Conservation (phyloP, 2,329 filamentous ascomycete species). For the Claviceps pazoutovae region DNA sequence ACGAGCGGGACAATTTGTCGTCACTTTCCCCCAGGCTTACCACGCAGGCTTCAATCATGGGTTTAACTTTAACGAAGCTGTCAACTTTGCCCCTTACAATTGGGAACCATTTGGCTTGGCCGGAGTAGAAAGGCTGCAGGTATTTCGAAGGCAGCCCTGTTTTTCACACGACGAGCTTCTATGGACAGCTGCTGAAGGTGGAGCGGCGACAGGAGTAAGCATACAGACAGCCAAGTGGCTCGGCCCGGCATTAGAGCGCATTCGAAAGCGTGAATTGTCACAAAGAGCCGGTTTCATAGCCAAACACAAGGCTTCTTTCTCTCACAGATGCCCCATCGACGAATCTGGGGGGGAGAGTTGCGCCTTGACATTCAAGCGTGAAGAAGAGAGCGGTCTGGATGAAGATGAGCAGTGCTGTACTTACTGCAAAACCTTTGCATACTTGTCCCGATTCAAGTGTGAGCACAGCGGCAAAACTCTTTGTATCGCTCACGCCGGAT, state of each 20-base stretch:
- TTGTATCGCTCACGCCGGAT: conserved; percentile 71
- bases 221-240: conserved; percentile 96
- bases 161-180: conserved; percentile 95
- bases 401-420: conserved; percentile 90
- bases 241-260: conserved; percentile 68
- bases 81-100: conserved; percentile 90
- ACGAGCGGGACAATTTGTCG: conserved; percentile 84
- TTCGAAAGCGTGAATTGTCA: conserved; percentile 57
- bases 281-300: conserved; percentile 55
- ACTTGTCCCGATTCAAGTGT: conserved; percentile 82
- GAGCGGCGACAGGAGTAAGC: conserved; percentile 46
- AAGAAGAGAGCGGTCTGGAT: conserved; percentile 66
- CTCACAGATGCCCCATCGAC: conserved; percentile 36
- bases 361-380: conserved; percentile 46
- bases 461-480: conserved; percentile 65
- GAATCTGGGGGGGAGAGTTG: conserved; percentile 37
- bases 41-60: conserved; percentile 97
- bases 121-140: conserved; percentile 73
- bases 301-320: conserved; percentile 42
- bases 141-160: conserved; percentile 82
- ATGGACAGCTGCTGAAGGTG: conserved; percentile 73
- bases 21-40: conserved; percentile 94
- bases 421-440: conserved; percentile 86
- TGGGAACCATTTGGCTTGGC: conserved; percentile 88
- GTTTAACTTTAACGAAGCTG: conserved; percentile 98